A percentile compares a stretch with the other conserved stretches of the same genome.
Evolutionary conservation across 73 alveolate genomes (phyloP).

Genomic region (Paramecium tetraurelia): DNA sequence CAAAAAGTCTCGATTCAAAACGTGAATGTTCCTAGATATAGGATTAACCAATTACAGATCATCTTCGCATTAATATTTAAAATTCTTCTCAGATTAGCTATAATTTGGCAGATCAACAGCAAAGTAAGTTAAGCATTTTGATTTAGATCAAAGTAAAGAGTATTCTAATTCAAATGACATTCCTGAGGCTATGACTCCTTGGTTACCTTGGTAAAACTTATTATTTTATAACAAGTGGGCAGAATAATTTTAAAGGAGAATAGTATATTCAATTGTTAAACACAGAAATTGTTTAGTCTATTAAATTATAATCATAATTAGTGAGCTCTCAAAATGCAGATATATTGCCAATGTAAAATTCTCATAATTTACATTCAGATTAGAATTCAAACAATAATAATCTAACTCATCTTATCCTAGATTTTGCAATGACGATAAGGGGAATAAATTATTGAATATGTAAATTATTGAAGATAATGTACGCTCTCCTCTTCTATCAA

Average conservation of each 20-base stretch:
- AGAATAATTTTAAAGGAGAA: not conserved
- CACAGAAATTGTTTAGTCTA: not conserved
- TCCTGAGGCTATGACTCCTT: not conserved
- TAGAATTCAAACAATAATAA: not conserved
- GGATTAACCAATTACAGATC: not conserved
- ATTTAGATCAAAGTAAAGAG: not conserved
- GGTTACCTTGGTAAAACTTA: not conserved
- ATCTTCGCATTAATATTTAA: not conserved
- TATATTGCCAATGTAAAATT: not conserved
- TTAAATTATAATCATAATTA: not conserved
- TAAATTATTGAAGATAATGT: not conserved
- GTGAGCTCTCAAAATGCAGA: not conserved
- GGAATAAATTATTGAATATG: not conserved
- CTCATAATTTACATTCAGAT: not conserved
- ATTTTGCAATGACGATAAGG: not conserved
- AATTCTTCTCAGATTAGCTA: not conserved
- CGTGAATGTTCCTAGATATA: not conserved
- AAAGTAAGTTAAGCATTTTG: not conserved
- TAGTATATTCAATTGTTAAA: not conserved
- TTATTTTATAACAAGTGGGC: not conserved
- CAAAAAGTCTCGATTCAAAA: not conserved
- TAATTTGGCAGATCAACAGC: not conserved
- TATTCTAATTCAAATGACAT: not conserved
- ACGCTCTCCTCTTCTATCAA: not conserved
- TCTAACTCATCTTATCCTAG: not conserved